These are phyloP conservation scores for Azolla pinnata DNA, from an alignment of 75 land plant species.

Conservation along the genomic window DNA sequence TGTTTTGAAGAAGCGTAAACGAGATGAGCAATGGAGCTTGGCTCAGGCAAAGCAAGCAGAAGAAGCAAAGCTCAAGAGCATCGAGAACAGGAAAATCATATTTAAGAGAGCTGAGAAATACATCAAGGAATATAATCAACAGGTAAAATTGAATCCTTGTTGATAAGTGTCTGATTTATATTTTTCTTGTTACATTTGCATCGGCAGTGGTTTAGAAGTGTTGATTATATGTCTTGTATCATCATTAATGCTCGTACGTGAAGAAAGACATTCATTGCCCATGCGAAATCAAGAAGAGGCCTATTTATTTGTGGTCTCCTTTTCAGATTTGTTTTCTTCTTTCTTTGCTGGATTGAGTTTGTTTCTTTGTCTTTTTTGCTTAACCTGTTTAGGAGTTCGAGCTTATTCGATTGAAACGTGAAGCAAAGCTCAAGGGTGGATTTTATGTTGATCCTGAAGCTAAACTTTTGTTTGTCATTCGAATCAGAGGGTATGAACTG, in stretches of 20 bases:
- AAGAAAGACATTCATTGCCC: too few species aligned
- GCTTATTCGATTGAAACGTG: conserved; percentile 53
- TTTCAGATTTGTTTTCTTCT: too few species aligned
- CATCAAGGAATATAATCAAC: conserved; percentile 46
- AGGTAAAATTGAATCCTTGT: too few species aligned
- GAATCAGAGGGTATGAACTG: conserved; percentile 51
- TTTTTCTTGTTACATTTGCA: too few species aligned
- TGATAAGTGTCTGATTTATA: too few species aligned
- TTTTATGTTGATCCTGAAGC: conserved; percentile 77
- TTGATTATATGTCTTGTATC: too few species aligned
- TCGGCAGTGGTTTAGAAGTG: too few species aligned
- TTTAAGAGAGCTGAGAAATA: conserved; percentile 49
- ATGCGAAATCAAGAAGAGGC: too few species aligned
- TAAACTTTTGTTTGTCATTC: conserved; percentile 55
- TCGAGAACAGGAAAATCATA: conserved; percentile 44
- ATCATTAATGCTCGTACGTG: too few species aligned
- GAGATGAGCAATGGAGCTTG: conserved; percentile 55
- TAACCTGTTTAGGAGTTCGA: conserved; percentile 49
- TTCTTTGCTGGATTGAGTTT: too few species aligned
- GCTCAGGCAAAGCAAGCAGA: conserved; percentile 28
- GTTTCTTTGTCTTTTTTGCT: too few species aligned
- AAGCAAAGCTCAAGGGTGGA: conserved; percentile 55
- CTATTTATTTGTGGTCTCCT: too few species aligned
- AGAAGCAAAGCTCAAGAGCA: conserved; percentile 31
- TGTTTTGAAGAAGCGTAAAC: conserved; percentile 63